Evolutionary conservation across 2,329 filamentous ascomycete genomes (phyloP).

Genomic region (Phaeosphaeriaceae sp.): DNA sequence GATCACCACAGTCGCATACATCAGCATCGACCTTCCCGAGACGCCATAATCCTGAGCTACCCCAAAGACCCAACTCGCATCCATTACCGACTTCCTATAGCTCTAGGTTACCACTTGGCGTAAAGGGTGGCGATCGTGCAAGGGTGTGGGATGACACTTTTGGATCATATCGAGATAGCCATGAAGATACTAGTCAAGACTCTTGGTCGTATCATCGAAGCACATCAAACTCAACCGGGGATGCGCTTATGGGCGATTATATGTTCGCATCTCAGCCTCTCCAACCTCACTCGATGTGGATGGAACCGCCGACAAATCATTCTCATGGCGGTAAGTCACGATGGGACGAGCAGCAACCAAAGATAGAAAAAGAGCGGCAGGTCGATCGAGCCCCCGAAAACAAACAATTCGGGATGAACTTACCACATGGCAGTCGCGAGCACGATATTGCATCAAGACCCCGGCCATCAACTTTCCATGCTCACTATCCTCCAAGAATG

Average conservation of each 20-base stretch:
- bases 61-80: constrained; percentile 22
- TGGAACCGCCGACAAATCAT: neutral
- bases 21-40: constrained; percentile 13
- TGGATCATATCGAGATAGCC: constrained; percentile 11
- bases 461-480: constrained; percentile 9
- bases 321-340: neutral
- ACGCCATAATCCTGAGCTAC: constrained; percentile 21
- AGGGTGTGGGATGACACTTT: constrained; percentile 24
- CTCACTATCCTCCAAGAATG: constrained; percentile 24
- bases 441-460: constrained; percentile 5
- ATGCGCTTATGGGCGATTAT: constrained; percentile 26
- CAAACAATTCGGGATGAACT: constrained; percentile 32
- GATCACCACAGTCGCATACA: constrained; percentile 17
- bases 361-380: constrained; percentile 15
- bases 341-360: constrained; percentile 6
- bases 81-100: constrained; percentile 24
- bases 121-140: constrained; percentile 4
- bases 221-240: constrained; percentile 15
- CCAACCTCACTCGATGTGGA: constrained; percentile 18
- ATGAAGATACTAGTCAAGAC: constrained; percentile 28
- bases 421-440: neutral
- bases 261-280: constrained; percentile 15
- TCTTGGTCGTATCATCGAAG: constrained; percentile 27
- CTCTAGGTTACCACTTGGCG: constrained; percentile 10
- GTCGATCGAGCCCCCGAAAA: constrained; percentile 32